These are phyloP conservation scores for Alternaria brassicae DNA, from an alignment of 2,329 filamentous ascomycete genomes.

Conservation along the genomic window DNA sequence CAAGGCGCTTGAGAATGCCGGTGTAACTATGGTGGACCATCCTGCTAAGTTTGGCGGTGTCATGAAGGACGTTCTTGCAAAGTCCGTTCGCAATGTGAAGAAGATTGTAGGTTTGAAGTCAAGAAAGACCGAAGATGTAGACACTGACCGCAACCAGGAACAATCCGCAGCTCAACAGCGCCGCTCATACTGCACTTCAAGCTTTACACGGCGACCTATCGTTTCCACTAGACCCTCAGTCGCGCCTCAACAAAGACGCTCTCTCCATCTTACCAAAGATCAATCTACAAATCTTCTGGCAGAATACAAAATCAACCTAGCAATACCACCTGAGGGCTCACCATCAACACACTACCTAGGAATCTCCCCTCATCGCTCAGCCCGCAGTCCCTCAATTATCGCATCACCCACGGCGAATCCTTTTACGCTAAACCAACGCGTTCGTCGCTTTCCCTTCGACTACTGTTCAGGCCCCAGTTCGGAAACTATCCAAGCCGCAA, in stretches of 20 bases:
- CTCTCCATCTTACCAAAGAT: constrained; percentile 63
- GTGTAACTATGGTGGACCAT: constrained; percentile 75
- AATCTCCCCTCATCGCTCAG: constrained; percentile 70
- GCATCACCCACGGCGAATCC: constrained; percentile 61
- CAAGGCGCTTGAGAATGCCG: constrained; percentile 68
- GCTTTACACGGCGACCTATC: constrained; percentile 24
- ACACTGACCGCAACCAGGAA: constrained; percentile 32
- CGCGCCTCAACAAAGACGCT: constrained; percentile 53
- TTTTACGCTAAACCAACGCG: constrained; percentile 52
- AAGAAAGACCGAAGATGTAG: background rate
- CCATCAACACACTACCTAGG: constrained; percentile 61
- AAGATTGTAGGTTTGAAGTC: constrained; percentile 44
- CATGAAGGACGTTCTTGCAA: constrained; percentile 67
- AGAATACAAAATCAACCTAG: constrained; percentile 58
- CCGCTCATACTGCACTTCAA: constrained; percentile 56
- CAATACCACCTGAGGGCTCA: constrained; percentile 44
- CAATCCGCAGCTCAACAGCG: constrained; percentile 53
- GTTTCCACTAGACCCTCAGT: constrained; percentile 1
- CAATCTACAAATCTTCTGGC: constrained; percentile 65
- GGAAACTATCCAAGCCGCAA: constrained; percentile 51
- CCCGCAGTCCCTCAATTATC: constrained; percentile 68
- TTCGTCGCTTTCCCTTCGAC: constrained; percentile 67
- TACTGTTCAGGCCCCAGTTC: constrained; percentile 58
- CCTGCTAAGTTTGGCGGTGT: constrained; percentile 75
- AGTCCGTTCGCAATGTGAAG: constrained; percentile 51